These are phyloP conservation scores for Phialophora chinensis DNA, from an alignment of 2,329 filamentous ascomycete species.

Conservation along the genomic window DNA sequence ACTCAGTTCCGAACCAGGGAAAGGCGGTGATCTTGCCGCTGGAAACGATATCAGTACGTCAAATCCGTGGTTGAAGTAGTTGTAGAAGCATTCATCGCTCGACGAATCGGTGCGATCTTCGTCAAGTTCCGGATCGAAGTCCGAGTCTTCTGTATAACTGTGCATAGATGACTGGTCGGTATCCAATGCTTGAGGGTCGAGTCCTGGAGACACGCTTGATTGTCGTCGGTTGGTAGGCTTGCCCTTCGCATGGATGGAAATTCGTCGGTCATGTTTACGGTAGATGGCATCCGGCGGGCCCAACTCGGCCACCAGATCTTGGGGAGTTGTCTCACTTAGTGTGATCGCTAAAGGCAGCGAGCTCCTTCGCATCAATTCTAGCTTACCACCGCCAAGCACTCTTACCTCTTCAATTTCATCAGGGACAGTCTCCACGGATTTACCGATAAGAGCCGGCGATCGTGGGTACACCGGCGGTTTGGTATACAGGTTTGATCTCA, in stretches of 20 bases:
- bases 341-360: conserved; percentile 71
- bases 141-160: conserved; percentile 71
- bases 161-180: conserved; percentile 77
- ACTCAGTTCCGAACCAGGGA: conserved; percentile 52
- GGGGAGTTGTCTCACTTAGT: conserved; percentile 85
- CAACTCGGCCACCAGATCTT: conserved; percentile 87
- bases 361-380: conserved; percentile 78
- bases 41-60: conserved; percentile 89
- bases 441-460: conserved; percentile 69
- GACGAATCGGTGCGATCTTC: conserved; percentile 64
- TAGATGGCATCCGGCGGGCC: conserved; percentile 95
- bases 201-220: conserved; percentile 43
- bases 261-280: conserved; percentile 83
- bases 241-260: conserved; percentile 74
- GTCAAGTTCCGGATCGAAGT: conserved; percentile 62
- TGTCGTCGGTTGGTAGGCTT: conserved; percentile 55
- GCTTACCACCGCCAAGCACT: conserved; percentile 75
- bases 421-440: conserved; percentile 78
- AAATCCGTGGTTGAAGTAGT: conserved; percentile 95
- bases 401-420: conserved; percentile 85
- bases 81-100: conserved; percentile 78
- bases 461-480: conserved; percentile 75
- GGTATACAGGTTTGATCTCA: conserved; percentile 76
- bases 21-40: conserved; percentile 66
- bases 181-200: conserved; percentile 60